Evolutionary conservation across 495 filamentous ascomycete species (phyloP).

Genomic region (Aspergillus conjunctus): DNA sequence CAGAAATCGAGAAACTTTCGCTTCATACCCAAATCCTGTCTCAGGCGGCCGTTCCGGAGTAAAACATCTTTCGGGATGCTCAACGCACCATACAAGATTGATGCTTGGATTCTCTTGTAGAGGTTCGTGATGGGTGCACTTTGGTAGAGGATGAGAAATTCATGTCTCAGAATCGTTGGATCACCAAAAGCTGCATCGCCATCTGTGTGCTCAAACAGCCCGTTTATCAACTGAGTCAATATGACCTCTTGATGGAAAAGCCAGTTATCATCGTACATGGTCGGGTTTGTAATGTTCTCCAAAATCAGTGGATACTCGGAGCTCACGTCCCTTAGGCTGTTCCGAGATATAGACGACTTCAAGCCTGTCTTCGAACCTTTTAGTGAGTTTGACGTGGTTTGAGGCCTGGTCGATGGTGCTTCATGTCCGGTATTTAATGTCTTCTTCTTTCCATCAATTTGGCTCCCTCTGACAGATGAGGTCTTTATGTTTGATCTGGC

Average conservation of each 20-base stretch:
- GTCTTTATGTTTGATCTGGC: conserved; percentile 19
- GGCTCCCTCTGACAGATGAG: not conserved
- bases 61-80: conserved; percentile 56
- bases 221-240: conserved; percentile 63
- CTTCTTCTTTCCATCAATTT: not conserved
- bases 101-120: conserved; percentile 63
- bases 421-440: conserved; percentile 9
- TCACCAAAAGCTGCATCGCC: conserved; percentile 22
- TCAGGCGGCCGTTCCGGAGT: conserved; percentile 47
- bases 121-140: conserved; percentile 51
- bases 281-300: conserved; percentile 56
- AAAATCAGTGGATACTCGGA: conserved; percentile 54
- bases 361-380: conserved; percentile 27
- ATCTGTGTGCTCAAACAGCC: conserved; percentile 47
- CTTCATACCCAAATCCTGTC: conserved; percentile 60
- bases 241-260: conserved; percentile 63
- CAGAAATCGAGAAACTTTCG: conserved; percentile 60
- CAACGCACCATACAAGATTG: conserved; percentile 63
- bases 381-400: conserved; percentile 17
- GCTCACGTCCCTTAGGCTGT: conserved; percentile 26
- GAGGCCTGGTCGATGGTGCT: conserved; percentile 14
- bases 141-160: conserved; percentile 60
- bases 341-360: conserved; percentile 21
- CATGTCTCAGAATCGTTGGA: conserved; percentile 40
- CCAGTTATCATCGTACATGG: conserved; percentile 69